These are phyloP conservation scores for Panus rudis DNA, from an alignment of 768 basidiomycete species.

Conservation along the genomic window DNA sequence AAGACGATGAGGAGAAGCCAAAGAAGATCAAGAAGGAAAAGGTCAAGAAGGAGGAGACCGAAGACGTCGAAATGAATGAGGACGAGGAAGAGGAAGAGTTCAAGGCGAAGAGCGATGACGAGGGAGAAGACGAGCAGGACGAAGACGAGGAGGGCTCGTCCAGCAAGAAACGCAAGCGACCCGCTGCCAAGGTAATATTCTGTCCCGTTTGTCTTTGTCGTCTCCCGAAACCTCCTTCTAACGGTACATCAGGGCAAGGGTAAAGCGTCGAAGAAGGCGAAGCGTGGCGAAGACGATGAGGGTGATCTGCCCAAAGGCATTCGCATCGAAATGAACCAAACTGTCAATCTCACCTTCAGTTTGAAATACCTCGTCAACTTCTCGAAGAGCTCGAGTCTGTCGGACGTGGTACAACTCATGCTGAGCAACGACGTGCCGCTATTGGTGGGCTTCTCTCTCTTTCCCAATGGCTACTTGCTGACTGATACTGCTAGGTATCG, in stretches of 20 bases:
- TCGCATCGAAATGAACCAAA: conserved; percentile 79
- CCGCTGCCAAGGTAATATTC: conserved; percentile 38
- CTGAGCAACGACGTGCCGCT: conserved; percentile 92
- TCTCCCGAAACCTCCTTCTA: not conserved
- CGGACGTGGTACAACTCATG: conserved; percentile 69
- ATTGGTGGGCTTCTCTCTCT: conserved; percentile 43
- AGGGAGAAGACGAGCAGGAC: conserved; percentile 31
- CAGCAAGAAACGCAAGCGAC: conserved; percentile 65
- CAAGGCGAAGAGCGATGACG: conserved; percentile 22
- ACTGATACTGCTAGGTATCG: conserved; percentile 48
- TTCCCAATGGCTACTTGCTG: not conserved
- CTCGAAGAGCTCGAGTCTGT: conserved; percentile 77
- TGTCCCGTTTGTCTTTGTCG: not conserved
- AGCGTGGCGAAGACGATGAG: conserved; percentile 42
- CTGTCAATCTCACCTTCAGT: conserved; percentile 90
- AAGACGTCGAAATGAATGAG: conserved; percentile 27
- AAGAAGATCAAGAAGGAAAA: conserved; percentile 36
- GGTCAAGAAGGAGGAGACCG: conserved; percentile 43
- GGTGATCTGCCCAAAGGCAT: conserved; percentile 48
- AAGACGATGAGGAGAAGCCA: conserved; percentile 41
- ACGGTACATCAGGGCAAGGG: conserved; percentile 16
- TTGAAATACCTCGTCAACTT: conserved; percentile 98
- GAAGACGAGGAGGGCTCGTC: conserved; percentile 23
- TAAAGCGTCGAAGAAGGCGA: conserved; percentile 46
- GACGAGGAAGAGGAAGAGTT: conserved; percentile 39